phyloP scores from a whole-genome alignment of 1,139 yeast genomes.

The Yamadazyma kanchanaburiensis region DNA sequence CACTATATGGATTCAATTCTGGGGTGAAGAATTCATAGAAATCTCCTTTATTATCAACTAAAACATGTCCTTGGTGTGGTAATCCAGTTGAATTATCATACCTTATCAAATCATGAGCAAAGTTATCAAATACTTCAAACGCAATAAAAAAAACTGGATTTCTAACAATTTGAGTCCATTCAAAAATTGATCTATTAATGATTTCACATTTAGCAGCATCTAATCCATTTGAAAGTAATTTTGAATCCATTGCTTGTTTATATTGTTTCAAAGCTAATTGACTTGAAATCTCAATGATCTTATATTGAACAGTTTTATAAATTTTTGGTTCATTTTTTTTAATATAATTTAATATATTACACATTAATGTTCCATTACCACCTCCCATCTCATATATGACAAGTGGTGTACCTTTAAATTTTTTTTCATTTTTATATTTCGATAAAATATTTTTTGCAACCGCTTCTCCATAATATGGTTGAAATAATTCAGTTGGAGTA shows the following conservation, averaged over 20 bases:
- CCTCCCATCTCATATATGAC: conserved; percentile 87
- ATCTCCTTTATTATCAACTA: conserved; percentile 72
- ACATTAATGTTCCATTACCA: conserved; percentile 86
- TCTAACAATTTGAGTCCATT: conserved; percentile 61
- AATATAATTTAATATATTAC: conserved; percentile 68
- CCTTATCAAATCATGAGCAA: conserved; percentile 77
- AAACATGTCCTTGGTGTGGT: conserved; percentile 78
- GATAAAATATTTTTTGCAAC: conserved; percentile 69
- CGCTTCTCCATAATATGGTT: conserved; percentile 83
- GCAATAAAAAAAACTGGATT: conserved; percentile 82
- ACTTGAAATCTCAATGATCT: conserved; percentile 73
- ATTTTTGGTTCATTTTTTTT: conserved; percentile 66
- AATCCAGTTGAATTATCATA: conserved; percentile 66
- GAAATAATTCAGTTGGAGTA: conserved; percentile 83
- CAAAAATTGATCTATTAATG: conserved; percentile 71
- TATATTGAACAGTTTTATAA: conserved; percentile 63
- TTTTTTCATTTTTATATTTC: conserved; percentile 62
- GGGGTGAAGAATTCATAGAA: conserved; percentile 74
- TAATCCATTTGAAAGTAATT: conserved; percentile 36
- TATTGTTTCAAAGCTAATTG: conserved; percentile 65
- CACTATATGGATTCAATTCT: conserved; percentile 60
- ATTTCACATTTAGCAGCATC: conserved; percentile 53
- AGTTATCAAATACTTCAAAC: conserved; percentile 80
- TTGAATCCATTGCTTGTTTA: conserved; percentile 33
- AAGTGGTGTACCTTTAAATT: conserved; percentile 60